Percentiles rank a stretch among this genome's conserved stretches.
These are phyloP conservation scores for Capsaspora owczarzaki DNA, from an alignment of 78 protist species.

Conservation along the genomic window DNA sequence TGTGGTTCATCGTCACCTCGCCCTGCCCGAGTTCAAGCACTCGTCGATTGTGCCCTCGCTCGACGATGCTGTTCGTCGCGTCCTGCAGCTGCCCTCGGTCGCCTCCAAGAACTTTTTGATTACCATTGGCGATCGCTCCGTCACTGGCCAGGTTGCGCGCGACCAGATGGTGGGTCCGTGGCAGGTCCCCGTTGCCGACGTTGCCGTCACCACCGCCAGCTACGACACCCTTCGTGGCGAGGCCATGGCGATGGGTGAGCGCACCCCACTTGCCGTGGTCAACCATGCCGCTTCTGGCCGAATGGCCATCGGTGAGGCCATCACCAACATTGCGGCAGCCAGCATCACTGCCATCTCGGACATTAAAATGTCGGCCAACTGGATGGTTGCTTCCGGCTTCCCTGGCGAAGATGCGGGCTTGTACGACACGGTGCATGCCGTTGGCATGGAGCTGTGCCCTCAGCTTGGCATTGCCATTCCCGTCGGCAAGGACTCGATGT, in stretches of 20 bases:
- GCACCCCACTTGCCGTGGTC: slow-evolving; percentile 42
- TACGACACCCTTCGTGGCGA: slow-evolving; percentile 17
- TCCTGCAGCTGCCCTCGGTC: slow-evolving; percentile 65
- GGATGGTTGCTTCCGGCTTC: slow-evolving; percentile 90
- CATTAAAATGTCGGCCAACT: slow-evolving; percentile 71
- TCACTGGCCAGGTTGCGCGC: slow-evolving; percentile 84
- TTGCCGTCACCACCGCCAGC: slow-evolving; percentile 56
- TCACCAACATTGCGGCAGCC: slow-evolving; percentile 75
- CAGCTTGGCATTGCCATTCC: slow-evolving; percentile 34
- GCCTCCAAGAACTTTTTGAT: slow-evolving; percentile 83
- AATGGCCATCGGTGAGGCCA: slow-evolving; percentile 75
- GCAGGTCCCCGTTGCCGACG: slow-evolving; percentile 75
- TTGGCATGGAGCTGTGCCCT: slow-evolving; percentile 45
- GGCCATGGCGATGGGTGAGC: slow-evolving; percentile 41
- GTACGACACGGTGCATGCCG: slow-evolving; percentile 65
- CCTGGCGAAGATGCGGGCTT: slow-evolving; percentile 78
- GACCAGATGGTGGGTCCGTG: slow-evolving; percentile 87
- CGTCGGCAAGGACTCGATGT: slow-evolving; percentile 78
- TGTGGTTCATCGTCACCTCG: not conserved
- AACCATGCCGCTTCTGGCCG: slow-evolving; percentile 70
- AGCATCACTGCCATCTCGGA: slow-evolving; percentile 36
- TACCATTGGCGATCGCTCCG: slow-evolving; percentile 79
- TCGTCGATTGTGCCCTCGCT: slow-evolving; percentile 2
- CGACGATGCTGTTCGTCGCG: slow-evolving; percentile 21
- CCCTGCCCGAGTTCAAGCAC: not conserved